Evolutionary conservation across 768 basidiomycete genomes (phyloP).

Genomic region (Mycena pura): DNA sequence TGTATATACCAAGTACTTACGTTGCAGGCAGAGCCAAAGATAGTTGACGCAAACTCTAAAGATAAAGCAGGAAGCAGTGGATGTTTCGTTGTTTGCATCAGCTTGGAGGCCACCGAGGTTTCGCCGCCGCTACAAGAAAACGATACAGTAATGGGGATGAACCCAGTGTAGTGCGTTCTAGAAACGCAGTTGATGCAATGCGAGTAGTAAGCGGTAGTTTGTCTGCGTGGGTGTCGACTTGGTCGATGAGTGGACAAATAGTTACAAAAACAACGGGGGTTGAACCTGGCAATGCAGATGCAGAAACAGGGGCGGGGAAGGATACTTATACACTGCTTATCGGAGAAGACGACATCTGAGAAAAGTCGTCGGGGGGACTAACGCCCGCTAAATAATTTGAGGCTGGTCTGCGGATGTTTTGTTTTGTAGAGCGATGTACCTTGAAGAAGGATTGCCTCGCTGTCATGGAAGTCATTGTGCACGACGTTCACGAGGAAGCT

Average conservation of each 20-base stretch:
- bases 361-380: constrained; percentile 27
- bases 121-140: too few species aligned
- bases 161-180: not conserved
- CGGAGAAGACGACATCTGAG: constrained; percentile 26
- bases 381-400: constrained; percentile 51
- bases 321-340: constrained; percentile 20
- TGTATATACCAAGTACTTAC: too few species aligned
- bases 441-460: constrained; percentile 86
- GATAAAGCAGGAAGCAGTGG: constrained; percentile 3
- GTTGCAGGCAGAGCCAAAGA: too few species aligned
- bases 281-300: too few species aligned
- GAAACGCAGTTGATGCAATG: constrained; percentile 69
- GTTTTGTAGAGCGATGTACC: constrained; percentile 47
- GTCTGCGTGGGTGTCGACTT: constrained; percentile 17
- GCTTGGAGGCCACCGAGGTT: too few species aligned
- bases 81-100: not conserved
- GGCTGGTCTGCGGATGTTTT: constrained; percentile 42
- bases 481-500: constrained; percentile 93
- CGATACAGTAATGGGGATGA: too few species aligned
- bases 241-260: constrained; percentile 29
- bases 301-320: too few species aligned
- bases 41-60: too few species aligned
- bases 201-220: constrained; percentile 28
- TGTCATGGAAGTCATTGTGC: constrained; percentile 92
- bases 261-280: constrained; percentile 73